A percentile compares a stretch with the other conserved stretches of the same genome.
These are phyloP conservation scores for Alternaria incomplexa DNA, from an alignment of 2,329 filamentous ascomycete species.

Conservation along the genomic window DNA sequence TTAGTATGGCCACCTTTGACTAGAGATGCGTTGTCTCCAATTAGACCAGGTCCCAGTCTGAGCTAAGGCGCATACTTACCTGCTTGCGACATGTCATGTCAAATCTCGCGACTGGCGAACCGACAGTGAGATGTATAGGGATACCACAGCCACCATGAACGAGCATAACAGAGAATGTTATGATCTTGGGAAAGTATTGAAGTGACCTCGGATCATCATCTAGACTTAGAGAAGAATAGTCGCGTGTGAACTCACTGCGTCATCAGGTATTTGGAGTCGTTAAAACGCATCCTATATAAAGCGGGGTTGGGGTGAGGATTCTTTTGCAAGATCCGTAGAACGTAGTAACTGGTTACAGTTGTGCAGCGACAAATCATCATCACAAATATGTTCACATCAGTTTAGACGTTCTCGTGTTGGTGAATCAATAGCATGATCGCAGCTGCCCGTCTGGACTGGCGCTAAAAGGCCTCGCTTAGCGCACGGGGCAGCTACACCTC, in stretches of 20 bases:
- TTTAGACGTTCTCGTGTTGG: background rate
- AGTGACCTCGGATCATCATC: background rate
- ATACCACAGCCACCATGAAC: background rate
- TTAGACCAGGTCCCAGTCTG: background rate
- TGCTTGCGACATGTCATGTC: background rate
- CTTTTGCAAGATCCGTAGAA: too few relatives aligned
- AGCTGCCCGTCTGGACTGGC: constrained; percentile 6
- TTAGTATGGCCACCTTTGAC: too few relatives aligned
- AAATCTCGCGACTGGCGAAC: background rate
- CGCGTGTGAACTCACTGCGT: background rate
- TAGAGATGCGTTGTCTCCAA: background rate
- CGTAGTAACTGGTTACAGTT: fast-evolving
- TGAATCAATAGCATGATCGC: background rate
- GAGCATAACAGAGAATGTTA: background rate
- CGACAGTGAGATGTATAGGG: background rate
- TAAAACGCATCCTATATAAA: background rate
- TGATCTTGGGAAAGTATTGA: too few relatives aligned
- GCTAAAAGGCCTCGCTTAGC: constrained; percentile 16
- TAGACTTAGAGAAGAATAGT: background rate
- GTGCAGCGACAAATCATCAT: background rate
- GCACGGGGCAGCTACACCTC: constrained; percentile 8
- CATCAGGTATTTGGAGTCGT: background rate
- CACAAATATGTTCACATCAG: background rate
- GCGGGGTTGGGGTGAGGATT: fast-evolving
- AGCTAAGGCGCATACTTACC: background rate